Base-by-base conservation (phyloP, 768 basidiomycete genomes). In the Amanita thiersii region DNA sequence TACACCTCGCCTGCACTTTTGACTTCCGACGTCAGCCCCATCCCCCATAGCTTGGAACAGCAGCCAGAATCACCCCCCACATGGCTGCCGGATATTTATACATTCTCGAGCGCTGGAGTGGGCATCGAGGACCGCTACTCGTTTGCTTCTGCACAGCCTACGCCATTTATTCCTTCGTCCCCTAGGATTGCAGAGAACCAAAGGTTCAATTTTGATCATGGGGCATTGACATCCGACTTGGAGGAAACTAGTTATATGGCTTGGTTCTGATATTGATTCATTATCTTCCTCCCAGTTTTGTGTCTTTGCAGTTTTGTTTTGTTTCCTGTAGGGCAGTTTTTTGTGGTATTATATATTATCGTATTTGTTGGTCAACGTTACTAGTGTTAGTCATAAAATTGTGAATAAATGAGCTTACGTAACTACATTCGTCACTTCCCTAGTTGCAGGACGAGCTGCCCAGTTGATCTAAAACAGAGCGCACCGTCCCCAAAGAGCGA, bases 241-340 rank as follows among this genome's bases (percentile, higher is more conserved):
- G 74, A 73, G 49, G 77, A 72, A 49, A 79, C 76, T 25, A 75
- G 73, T 43, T 80, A 77, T 53, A 80, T 81, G 79, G 76, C 77
- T 17, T 81, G 79, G 79, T 81, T 81, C 51, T 80, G 61, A 58
- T 23, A 31, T 25, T 19, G 21, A 39, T 25, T 35, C 17, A 6
- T 17, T 43, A 35, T n/a, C n/a, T 23, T 23, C 32, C 11, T 35
- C 10, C 38, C n/a, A n/a, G 29, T 15, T 10, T 30, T 31, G 32
- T 29, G 11, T 40, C n/a, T 40, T 33, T 39, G 21, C 14, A n/a
- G 10, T 35, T n/a, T 19, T 35, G 14, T 7, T 10, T n/a, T n/a
- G n/a, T n/a, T n/a, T n/a, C n/a, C n/a, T n/a, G n/a, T n/a, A n/a
- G n/a, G n/a, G n/a, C n/a, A 6, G n/a, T 6, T 37, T 15, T 37